phyloP scores from a whole-genome alignment of 176 grass and related monocot genomes.

The Rhynchospora tenuis region DNA sequence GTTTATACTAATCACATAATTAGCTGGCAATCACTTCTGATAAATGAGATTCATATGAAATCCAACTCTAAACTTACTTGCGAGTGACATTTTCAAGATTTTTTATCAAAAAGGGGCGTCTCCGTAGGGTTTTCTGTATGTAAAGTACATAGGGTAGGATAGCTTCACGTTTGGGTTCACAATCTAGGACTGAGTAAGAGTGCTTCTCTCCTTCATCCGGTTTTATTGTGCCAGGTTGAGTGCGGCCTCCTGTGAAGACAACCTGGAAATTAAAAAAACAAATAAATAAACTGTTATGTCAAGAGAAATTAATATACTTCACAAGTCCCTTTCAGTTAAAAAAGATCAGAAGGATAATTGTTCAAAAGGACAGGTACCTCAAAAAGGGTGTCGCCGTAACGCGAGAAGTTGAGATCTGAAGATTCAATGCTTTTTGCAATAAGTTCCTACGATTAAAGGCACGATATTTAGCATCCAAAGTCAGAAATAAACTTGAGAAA shows the following conservation, averaged over 20 bases:
- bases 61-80: not conserved
- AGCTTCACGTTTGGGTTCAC: conserved; percentile 62
- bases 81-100: conserved; percentile 94
- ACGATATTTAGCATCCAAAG: conserved; percentile 1
- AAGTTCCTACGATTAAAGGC: conserved; percentile 59
- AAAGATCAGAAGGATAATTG: not conserved
- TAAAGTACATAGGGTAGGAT: conserved; percentile 81
- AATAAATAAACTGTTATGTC: not conserved
- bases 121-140: conserved; percentile 87
- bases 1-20: not conserved
- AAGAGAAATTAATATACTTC: not conserved
- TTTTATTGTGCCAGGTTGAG: conserved; percentile 87
- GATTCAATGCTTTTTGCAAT: conserved; percentile 90
- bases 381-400: conserved; percentile 97
- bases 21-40: not conserved
- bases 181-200: conserved; percentile 72
- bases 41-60: not conserved
- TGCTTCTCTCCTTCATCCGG: conserved; percentile 91
- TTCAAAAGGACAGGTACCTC: conserved; percentile 40
- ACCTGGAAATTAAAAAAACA: conserved; percentile 40
- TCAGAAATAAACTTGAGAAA: not conserved
- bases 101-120: conserved; percentile 91
- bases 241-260: conserved; percentile 81
- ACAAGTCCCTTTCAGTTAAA: not conserved
- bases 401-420: conserved; percentile 94